Conservation (phyloP, 495 filamentous ascomycete genomes). For the Penicillium canariense region DNA sequence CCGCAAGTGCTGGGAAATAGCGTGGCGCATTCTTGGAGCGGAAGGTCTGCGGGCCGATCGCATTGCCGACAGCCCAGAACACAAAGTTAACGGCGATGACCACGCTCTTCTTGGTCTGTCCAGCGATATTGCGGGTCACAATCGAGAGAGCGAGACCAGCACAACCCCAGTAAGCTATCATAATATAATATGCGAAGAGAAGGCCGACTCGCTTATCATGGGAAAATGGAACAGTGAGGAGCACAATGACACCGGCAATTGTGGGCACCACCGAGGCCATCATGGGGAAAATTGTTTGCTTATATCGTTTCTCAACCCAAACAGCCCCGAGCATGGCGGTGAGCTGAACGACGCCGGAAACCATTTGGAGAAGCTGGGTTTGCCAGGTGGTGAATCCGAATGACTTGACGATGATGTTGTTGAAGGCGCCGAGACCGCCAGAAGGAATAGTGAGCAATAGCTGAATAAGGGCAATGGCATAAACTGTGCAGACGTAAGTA, state of each 20-base stretch:
- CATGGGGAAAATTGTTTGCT: slow-evolving; percentile 63
- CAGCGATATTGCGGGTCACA: slow-evolving; percentile 60
- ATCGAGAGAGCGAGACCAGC: slow-evolving; percentile 54
- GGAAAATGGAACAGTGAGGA: slow-evolving; percentile 19
- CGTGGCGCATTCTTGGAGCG: slow-evolving; percentile 30
- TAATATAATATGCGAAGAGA: slow-evolving; percentile 61
- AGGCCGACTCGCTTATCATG: slow-evolving; percentile 44
- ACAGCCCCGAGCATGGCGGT: slow-evolving; percentile 58
- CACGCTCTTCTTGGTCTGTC: slow-evolving; percentile 62
- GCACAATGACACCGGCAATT: slow-evolving; percentile 22
- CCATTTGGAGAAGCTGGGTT: slow-evolving; percentile 56
- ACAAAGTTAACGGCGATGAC: slow-evolving; percentile 43
- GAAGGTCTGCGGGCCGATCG: slow-evolving; percentile 47
- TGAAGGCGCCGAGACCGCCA: slow-evolving; percentile 61
- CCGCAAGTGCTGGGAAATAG: slow-evolving; percentile 40
- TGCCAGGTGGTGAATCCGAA: slow-evolving; percentile 42
- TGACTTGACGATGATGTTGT: slow-evolving; percentile 54
- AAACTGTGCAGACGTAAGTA: slow-evolving; percentile 34
- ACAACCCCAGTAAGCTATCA: slow-evolving; percentile 43
- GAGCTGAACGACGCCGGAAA: slow-evolving; percentile 65
- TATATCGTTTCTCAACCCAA: slow-evolving; percentile 58
- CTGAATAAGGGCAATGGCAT: slow-evolving; percentile 42
- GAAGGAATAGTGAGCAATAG: slow-evolving; percentile 63
- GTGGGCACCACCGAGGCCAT: slow-evolving; percentile 58
- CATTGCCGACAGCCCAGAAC: slow-evolving; percentile 41